Conservation (phyloP, 2,329 filamentous ascomycete genomes). For the Stenocarpella maydis region DNA sequence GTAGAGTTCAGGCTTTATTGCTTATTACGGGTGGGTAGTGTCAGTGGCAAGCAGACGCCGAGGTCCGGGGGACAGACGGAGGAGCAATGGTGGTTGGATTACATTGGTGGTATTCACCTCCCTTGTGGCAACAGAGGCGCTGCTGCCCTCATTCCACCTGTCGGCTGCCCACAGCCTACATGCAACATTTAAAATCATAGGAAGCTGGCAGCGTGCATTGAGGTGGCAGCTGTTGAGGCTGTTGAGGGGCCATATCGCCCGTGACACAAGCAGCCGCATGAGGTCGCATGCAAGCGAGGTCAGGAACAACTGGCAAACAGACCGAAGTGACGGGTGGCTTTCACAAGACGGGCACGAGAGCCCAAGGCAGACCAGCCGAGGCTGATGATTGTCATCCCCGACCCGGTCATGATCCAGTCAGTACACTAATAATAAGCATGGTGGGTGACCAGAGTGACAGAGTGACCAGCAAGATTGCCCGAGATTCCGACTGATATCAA, state of each 20-base stretch:
- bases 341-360: slow-evolving; percentile 13
- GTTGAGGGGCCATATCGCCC: neutral
- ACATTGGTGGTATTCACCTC: neutral
- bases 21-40: slow-evolving; percentile 1
- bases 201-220: too few species aligned
- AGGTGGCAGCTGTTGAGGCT: slow-evolving; percentile 6
- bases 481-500: slow-evolving; percentile 22
- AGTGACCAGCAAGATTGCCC: neutral
- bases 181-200: too few species aligned
- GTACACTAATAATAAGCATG: too few species aligned
- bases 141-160: neutral
- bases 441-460: too few species aligned
- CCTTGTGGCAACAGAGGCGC: slow-evolving; percentile 12
- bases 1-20: neutral
- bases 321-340: neutral
- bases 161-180: neutral
- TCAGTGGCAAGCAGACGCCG: slow-evolving; percentile 19
- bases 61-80: slow-evolving; percentile 2
- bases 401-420: slow-evolving; percentile 1
- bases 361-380: neutral
- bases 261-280: neutral
- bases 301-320: neutral
- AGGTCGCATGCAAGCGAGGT: neutral
- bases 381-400: slow-evolving; percentile 6
- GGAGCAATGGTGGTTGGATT: neutral